Conservation (phyloP, 805 yeast species). For the Saccharomycopsis vini region DNA sequence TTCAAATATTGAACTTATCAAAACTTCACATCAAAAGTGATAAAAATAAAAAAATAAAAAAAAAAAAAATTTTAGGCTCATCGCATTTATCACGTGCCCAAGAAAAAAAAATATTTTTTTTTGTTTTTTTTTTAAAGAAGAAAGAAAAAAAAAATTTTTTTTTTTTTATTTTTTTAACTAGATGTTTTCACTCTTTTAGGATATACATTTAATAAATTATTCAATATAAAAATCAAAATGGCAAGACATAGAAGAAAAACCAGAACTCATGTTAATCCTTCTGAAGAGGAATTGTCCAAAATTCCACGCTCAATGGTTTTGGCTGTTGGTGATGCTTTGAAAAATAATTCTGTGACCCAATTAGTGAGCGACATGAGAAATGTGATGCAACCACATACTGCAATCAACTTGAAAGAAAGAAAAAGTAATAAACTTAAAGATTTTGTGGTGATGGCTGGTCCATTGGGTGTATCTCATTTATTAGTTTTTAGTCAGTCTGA, state of each 20-base stretch:
- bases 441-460: constrained; percentile 98
- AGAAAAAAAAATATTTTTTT: background rate
- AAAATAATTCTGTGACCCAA: constrained; percentile 75
- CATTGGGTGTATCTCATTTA: constrained; percentile 83
- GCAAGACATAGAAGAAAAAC: constrained; percentile 55
- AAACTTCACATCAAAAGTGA: too few species aligned
- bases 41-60: background rate
- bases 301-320: constrained; percentile 93
- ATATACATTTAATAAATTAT: background rate
- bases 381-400: constrained; percentile 95
- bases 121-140: background rate
- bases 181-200: background rate
- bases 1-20: too few species aligned
- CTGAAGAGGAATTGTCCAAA: constrained; percentile 58
- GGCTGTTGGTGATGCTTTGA: constrained; percentile 67
- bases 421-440: constrained; percentile 82
- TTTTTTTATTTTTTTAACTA: background rate
- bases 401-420: constrained; percentile 77
- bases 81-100: background rate
- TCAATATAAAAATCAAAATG: constrained; percentile 26
- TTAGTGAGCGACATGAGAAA: constrained; percentile 80
- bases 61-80: constrained; percentile 6
- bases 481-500: constrained; percentile 77
- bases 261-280: constrained; percentile 70
- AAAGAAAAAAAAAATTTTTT: too few species aligned